These are phyloP conservation scores for Trametes gibbosa DNA, from an alignment of 768 basidiomycete species.

Conservation along the genomic window DNA sequence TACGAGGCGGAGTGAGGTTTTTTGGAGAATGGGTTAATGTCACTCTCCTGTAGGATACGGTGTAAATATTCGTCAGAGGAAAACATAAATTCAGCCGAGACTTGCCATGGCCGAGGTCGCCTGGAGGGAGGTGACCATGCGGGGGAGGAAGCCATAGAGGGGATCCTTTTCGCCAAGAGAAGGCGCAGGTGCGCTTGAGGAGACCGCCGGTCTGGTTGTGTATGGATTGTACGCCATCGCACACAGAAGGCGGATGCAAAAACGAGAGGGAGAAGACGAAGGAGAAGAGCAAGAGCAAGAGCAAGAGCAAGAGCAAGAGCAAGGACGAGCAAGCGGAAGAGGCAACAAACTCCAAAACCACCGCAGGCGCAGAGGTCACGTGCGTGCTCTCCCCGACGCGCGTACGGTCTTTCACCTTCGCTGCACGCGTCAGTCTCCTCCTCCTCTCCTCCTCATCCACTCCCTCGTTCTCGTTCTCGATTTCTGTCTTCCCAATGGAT, in stretches of 20 bases:
- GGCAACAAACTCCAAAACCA: constrained; percentile 1
- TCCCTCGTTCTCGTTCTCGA: neutral
- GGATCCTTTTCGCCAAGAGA: constrained; percentile 20
- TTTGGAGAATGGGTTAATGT: constrained; percentile 88
- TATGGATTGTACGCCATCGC: constrained; percentile 24
- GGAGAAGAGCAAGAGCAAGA: constrained; percentile 15
- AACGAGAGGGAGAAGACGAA: too few species aligned
- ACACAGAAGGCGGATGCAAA: too few species aligned
- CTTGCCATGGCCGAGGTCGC: constrained; percentile 28
- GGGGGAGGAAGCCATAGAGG: constrained; percentile 27
- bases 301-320: neutral
- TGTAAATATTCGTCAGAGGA: neutral
- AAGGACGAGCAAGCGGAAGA: neutral
- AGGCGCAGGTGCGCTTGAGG: neutral
- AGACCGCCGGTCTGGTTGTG: constrained; percentile 21
- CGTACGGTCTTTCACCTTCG: neutral
- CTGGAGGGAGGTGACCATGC: constrained; percentile 24
- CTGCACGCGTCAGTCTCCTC: constrained; percentile 1
- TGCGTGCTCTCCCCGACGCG: constrained; percentile 12
- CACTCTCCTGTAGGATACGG: constrained; percentile 52
- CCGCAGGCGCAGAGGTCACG: constrained; percentile 10
- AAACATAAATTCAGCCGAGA: neutral
- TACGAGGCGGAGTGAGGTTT: constrained; percentile 74
- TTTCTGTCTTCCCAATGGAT: constrained; percentile 48
- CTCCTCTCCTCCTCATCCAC: neutral